These are phyloP conservation scores for Cryptococcus sp. DNA, from an alignment of 1,284 basidiomycete genomes.

Conservation along the genomic window DNA sequence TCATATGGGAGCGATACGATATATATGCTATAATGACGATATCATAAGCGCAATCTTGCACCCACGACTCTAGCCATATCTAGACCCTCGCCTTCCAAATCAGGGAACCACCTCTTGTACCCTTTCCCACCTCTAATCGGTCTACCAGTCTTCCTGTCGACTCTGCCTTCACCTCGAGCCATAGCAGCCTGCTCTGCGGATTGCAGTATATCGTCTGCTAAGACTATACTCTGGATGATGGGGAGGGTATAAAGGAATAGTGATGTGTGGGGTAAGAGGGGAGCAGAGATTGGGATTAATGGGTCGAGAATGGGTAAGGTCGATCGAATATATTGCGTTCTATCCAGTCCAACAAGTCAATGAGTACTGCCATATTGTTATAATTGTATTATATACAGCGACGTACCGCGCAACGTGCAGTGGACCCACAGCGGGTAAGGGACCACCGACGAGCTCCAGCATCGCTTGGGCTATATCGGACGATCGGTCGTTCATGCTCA, in stretches of 20 bases:
- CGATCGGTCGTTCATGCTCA: conserved; percentile 22
- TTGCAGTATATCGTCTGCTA: conserved; percentile 62
- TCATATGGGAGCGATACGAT: no score
- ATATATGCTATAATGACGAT: no score
- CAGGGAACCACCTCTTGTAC: conserved; percentile 23
- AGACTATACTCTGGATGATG: conserved; percentile 67
- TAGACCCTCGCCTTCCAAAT: conserved; percentile 12
- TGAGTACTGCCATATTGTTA: neutral
- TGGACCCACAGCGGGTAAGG: conserved; percentile 8
- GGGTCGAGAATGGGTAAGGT: conserved; percentile 56
- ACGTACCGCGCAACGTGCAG: conserved; percentile 14
- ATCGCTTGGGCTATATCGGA: conserved; percentile 40
- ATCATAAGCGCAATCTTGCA: no score
- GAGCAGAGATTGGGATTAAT: conserved; percentile 48
- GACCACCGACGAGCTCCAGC: conserved; percentile 38
- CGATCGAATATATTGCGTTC: conserved; percentile 35
- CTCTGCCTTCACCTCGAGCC: conserved; percentile 29
- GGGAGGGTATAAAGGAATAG: conserved; percentile 71
- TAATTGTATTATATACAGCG: no score
- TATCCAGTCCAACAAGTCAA: conserved; percentile 5
- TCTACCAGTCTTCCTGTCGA: conserved; percentile 48
- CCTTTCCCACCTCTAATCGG: conserved; percentile 28
- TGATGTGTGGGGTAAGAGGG: conserved; percentile 55
- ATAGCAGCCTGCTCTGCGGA: conserved; percentile 36
- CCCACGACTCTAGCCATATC: no score